These are phyloP conservation scores for Naematelia encephala DNA, from an alignment of 768 basidiomycete genomes.

Conservation along the genomic window DNA sequence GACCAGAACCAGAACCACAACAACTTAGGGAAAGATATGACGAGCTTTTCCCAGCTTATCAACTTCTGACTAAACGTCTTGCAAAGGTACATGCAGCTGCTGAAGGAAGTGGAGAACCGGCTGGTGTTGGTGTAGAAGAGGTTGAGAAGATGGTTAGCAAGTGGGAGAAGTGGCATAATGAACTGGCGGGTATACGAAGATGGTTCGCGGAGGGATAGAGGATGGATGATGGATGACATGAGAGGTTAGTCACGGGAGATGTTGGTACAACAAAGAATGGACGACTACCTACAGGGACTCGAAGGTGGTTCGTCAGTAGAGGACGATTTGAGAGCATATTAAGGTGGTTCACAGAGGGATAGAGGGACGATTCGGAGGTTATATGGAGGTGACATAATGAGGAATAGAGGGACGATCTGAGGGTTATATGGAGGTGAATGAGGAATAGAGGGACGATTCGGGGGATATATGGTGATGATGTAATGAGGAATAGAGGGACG, in stretches of 20 bases:
- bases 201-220: conserved; percentile 27
- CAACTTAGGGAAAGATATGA: conserved; percentile 31
- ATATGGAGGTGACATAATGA: no score
- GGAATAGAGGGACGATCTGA: not conserved
- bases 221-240: no score
- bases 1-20: not conserved
- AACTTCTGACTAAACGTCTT: conserved; percentile 30
- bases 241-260: no score
- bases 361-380: not conserved
- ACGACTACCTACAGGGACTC: no score
- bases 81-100: conserved; percentile 23
- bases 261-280: no score
- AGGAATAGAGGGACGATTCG: not conserved
- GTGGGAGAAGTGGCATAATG: conserved; percentile 40
- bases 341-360: not conserved
- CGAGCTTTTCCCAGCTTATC: conserved; percentile 37
- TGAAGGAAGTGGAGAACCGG: conserved; percentile 19
- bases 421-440: not conserved
- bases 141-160: conserved; percentile 31
- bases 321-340: no score
- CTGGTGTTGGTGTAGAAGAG: conserved; percentile 16
- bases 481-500: no score
- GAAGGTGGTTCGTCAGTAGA: no score
- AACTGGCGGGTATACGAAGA: conserved; percentile 32
- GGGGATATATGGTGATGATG: no score